A percentile compares a stretch with the other conserved stretches of the same genome.
These are phyloP conservation scores for Byssothecium circinans DNA, from an alignment of 2,329 filamentous ascomycete genomes.

Conservation along the genomic window DNA sequence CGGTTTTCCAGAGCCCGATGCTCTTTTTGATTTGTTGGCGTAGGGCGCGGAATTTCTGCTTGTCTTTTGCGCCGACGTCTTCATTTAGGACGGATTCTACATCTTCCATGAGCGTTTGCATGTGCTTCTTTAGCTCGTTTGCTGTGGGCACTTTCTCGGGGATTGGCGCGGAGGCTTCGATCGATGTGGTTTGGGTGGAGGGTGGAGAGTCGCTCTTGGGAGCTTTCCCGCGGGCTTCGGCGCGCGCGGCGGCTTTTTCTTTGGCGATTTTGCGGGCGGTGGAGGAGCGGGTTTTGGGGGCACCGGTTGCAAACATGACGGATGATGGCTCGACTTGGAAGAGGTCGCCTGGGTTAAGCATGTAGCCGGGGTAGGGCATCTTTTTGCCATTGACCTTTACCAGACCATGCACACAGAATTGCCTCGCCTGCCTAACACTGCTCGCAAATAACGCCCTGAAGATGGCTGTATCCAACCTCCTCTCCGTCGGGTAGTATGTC, in stretches of 20 bases:
- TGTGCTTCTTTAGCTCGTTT: slow-evolving; percentile 36
- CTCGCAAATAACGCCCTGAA: slow-evolving; percentile 93
- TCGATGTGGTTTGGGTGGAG: slow-evolving; percentile 5
- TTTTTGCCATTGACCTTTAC: slow-evolving; percentile 97
- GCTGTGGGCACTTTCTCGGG: slow-evolving; percentile 31
- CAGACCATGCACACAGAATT: slow-evolving; percentile 89
- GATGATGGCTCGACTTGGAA: slow-evolving; percentile 91
- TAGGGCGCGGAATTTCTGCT: slow-evolving; percentile 75
- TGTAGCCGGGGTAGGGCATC: slow-evolving; percentile 92
- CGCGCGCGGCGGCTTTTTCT: slow-evolving; percentile 33
- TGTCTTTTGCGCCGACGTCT: slow-evolving; percentile 68
- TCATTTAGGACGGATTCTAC: slow-evolving; percentile 63
- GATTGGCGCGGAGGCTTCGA: slow-evolving; percentile 4
- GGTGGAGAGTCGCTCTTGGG: slow-evolving; percentile 21
- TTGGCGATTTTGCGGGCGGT: slow-evolving; percentile 33
- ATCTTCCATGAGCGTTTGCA: slow-evolving; percentile 46
- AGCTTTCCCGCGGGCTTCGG: slow-evolving; percentile 24
- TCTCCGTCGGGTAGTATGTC: slow-evolving; percentile 88
- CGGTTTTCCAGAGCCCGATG: slow-evolving; percentile 56
- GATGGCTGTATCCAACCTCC: slow-evolving; percentile 89
- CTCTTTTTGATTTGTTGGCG: slow-evolving; percentile 65
- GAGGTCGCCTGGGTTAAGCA: slow-evolving; percentile 95
- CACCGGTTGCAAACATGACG: slow-evolving; percentile 85
- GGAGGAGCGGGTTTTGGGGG: slow-evolving; percentile 57
- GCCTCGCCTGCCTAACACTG: slow-evolving; percentile 86